phyloP scores from a whole-genome alignment of 371 early-diverging fungal genomes.

The Scutellospora calospora region DNA sequence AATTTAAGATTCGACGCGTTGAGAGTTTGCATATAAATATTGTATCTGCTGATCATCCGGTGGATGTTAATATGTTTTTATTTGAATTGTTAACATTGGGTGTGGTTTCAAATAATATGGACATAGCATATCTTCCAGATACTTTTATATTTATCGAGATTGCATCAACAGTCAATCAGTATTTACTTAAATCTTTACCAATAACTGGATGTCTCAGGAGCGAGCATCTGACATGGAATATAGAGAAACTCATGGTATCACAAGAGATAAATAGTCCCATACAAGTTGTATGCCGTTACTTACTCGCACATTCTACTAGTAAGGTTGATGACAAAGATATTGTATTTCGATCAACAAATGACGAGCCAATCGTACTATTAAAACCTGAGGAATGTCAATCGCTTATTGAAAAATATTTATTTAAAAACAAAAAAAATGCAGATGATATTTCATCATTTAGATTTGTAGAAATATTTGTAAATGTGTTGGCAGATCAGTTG shows the following conservation, averaged over 20 bases:
- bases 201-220: background rate
- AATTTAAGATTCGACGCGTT: slow-evolving; percentile 2
- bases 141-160: slow-evolving; percentile 37
- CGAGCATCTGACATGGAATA: slow-evolving; percentile 29
- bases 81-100: slow-evolving; percentile 43
- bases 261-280: slow-evolving; percentile 29
- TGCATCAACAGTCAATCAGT: slow-evolving; percentile 40
- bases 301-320: background rate
- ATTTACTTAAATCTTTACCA: slow-evolving; percentile 26
- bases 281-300: slow-evolving; percentile 36
- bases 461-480: slow-evolving; percentile 41
- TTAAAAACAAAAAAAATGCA: background rate
- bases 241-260: background rate
- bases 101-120: slow-evolving; percentile 35
- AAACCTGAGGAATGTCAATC: background rate
- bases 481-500: slow-evolving; percentile 42
- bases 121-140: slow-evolving; percentile 32
- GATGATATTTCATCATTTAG: slow-evolving; percentile 27
- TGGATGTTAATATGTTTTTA: slow-evolving; percentile 44
- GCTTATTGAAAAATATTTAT: slow-evolving; percentile 32
- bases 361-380: background rate
- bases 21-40: slow-evolving; percentile 44
- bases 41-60: slow-evolving; percentile 11
- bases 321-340: slow-evolving; percentile 9
- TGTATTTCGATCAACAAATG: background rate